A percentile compares a stretch with the other conserved stretches of the same genome.
These are phyloP conservation scores for Suhomyces faveliae DNA, from an alignment of 805 yeast genomes.

Conservation along the genomic window DNA sequence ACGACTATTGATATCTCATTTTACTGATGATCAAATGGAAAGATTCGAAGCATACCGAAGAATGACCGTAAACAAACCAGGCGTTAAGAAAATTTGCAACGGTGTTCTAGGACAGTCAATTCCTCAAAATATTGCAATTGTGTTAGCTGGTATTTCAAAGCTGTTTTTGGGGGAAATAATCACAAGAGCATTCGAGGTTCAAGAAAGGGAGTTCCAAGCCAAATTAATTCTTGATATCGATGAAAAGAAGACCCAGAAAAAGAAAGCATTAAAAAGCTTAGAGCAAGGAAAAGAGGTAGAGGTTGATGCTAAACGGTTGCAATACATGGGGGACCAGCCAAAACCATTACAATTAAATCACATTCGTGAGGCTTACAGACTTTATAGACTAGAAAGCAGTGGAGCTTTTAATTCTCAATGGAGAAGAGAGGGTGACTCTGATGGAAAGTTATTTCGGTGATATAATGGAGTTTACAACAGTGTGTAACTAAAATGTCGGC, in stretches of 20 bases:
- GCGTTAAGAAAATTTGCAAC: slow-evolving; percentile 78
- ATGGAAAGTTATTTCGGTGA: slow-evolving; percentile 67
- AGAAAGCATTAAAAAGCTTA: slow-evolving; percentile 34
- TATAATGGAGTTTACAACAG: neutral
- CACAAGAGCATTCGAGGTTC: slow-evolving; percentile 74
- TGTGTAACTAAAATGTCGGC: neutral
- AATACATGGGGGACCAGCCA: slow-evolving; percentile 40
- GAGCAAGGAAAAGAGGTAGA: slow-evolving; percentile 38
- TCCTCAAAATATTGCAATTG: slow-evolving; percentile 74
- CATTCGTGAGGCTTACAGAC: slow-evolving; percentile 83
- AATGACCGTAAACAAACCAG: slow-evolving; percentile 58
- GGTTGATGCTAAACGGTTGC: slow-evolving; percentile 24
- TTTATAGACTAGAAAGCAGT: slow-evolving; percentile 65
- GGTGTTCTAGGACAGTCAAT: slow-evolving; percentile 77
- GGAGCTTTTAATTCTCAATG: slow-evolving; percentile 62
- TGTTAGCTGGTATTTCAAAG: slow-evolving; percentile 83
- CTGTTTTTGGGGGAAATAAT: slow-evolving; percentile 88
- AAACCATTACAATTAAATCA: slow-evolving; percentile 81
- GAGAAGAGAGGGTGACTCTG: slow-evolving; percentile 68
- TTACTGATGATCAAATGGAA: slow-evolving; percentile 80
- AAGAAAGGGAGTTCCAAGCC: slow-evolving; percentile 51
- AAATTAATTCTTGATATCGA: slow-evolving; percentile 36
- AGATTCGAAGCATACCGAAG: slow-evolving; percentile 85
- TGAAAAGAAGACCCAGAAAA: slow-evolving; percentile 38
- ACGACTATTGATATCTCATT: slow-evolving; percentile 63